Conservation (phyloP, 768 basidiomycete genomes). For the Hortiboletus campestris region DNA sequence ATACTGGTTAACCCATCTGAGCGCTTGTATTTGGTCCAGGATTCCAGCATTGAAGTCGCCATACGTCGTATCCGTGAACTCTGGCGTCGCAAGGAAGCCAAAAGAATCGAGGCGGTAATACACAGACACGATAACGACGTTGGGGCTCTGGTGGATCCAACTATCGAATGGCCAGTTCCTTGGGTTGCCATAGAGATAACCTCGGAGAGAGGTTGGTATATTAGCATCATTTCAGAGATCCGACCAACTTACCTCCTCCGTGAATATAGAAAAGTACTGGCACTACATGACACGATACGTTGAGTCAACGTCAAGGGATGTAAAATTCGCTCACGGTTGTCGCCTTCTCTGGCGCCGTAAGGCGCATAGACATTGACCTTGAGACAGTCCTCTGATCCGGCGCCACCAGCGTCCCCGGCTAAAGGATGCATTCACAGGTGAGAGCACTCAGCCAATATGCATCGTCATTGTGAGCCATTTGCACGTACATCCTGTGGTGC, state of each 20-base stretch:
- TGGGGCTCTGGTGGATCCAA: slow-evolving; percentile 62
- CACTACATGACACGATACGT: slow-evolving; percentile 17
- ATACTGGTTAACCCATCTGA: slow-evolving; percentile 39
- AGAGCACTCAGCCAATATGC: neutral
- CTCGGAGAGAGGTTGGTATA: slow-evolving; percentile 24
- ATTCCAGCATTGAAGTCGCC: slow-evolving; percentile 57
- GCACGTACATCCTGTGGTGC: slow-evolving; percentile 44
- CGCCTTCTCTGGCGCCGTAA: slow-evolving; percentile 41
- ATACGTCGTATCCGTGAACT: slow-evolving; percentile 36
- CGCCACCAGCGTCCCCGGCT: slow-evolving; percentile 59
- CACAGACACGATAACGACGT: slow-evolving; percentile 62
- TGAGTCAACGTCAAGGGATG: neutral
- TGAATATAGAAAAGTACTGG: slow-evolving; percentile 44
- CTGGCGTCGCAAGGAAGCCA: slow-evolving; percentile 58
- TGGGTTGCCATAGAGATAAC: slow-evolving; percentile 59
- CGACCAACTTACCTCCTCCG: slow-evolving; percentile 30
- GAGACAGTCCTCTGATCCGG: slow-evolving; percentile 65
- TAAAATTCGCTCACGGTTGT: slow-evolving; percentile 40
- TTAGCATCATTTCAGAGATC: neutral
- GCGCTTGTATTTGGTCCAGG: slow-evolving; percentile 48
- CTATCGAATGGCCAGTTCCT: slow-evolving; percentile 64
- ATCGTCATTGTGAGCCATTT: neutral
- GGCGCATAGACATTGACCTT: slow-evolving; percentile 68
- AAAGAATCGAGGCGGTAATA: slow-evolving; percentile 65
- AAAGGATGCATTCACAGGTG: neutral